phyloP scores from a whole-genome alignment of 2,329 filamentous ascomycete species.

The Aspergillus tanneri region DNA sequence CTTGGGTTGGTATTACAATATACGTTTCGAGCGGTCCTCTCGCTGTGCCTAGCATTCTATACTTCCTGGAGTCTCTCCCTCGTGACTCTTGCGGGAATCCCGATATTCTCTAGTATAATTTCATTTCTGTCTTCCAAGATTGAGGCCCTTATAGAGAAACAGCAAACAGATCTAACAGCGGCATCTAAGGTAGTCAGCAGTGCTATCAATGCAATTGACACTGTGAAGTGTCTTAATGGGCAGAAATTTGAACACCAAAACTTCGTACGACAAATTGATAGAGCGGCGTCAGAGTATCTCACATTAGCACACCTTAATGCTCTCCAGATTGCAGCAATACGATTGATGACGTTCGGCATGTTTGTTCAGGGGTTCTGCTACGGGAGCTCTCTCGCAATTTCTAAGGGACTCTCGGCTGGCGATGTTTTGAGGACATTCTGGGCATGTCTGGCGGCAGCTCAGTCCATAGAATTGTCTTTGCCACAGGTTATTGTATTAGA shows the following conservation, averaged over 20 bases:
- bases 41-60: conserved; percentile 70
- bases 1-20: conserved; percentile 69
- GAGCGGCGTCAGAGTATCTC: conserved; percentile 63
- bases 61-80: conserved; percentile 83
- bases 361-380: conserved; percentile 93
- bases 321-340: conserved; percentile 69
- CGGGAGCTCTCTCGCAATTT: conserved; percentile 66
- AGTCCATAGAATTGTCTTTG: conserved; percentile 70
- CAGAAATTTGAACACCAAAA: conserved; percentile 66
- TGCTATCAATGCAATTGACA: conserved; percentile 72
- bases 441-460: conserved; percentile 71
- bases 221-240: conserved; percentile 83
- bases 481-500: conserved; percentile 75
- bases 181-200: conserved; percentile 71
- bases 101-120: conserved; percentile 63
- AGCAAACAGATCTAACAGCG: conserved; percentile 65
- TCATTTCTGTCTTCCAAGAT: conserved; percentile 61
- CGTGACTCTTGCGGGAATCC: conserved; percentile 71
- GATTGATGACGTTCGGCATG: conserved; percentile 71
- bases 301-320: conserved; percentile 68
- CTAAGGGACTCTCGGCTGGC: conserved; percentile 59
- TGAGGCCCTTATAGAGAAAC: conserved; percentile 64
- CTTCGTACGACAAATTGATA: conserved; percentile 59
- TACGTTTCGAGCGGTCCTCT: conserved; percentile 62
- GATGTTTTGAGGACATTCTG: conserved; percentile 83